These are phyloP conservation scores for Cyberlindnera saturnus DNA, from an alignment of 805 yeast genomes.

Conservation along the genomic window DNA sequence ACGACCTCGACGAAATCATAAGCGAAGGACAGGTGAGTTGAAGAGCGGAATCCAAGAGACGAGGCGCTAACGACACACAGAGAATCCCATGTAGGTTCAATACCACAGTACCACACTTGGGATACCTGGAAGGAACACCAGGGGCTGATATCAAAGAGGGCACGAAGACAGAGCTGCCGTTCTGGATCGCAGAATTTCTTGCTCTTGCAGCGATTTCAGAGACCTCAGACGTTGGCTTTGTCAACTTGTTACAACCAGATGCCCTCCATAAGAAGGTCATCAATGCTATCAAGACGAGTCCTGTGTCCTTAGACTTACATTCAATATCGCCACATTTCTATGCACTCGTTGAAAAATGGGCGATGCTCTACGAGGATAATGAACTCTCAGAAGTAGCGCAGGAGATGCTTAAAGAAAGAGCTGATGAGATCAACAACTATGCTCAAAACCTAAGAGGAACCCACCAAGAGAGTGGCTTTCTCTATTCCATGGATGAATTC, in stretches of 20 bases:
- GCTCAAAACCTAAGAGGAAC: constrained; percentile 37
- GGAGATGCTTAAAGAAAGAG: constrained; percentile 53
- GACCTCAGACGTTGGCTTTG: constrained; percentile 40
- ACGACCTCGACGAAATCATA: constrained; percentile 71
- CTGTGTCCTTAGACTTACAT: constrained; percentile 61
- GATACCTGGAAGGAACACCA: constrained; percentile 76
- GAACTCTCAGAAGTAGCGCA: constrained; percentile 48
- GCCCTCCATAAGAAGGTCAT: constrained; percentile 57
- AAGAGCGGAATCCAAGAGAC: not conserved
- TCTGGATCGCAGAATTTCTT: constrained; percentile 81
- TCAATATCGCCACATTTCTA: constrained; percentile 63
- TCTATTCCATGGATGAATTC: constrained; percentile 67
- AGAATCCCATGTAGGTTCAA: constrained; percentile 77
- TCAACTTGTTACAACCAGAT: constrained; percentile 67
- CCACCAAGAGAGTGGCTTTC: constrained; percentile 46
- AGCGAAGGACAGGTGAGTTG: constrained; percentile 51
- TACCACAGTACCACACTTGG: constrained; percentile 78
- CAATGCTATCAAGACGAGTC: constrained; percentile 76
- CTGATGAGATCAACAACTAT: constrained; percentile 65
- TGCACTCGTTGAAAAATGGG: constrained; percentile 71
- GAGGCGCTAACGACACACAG: constrained; percentile 16
- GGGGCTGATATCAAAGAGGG: constrained; percentile 51
- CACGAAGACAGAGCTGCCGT: constrained; percentile 69
- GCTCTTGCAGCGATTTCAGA: constrained; percentile 41
- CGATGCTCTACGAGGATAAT: constrained; percentile 58